Percentiles rank a stretch among this genome's conserved stretches.
These are phyloP conservation scores for Scheffersomyces amazonensis DNA, from an alignment of 805 yeast genomes.

Conservation along the genomic window DNA sequence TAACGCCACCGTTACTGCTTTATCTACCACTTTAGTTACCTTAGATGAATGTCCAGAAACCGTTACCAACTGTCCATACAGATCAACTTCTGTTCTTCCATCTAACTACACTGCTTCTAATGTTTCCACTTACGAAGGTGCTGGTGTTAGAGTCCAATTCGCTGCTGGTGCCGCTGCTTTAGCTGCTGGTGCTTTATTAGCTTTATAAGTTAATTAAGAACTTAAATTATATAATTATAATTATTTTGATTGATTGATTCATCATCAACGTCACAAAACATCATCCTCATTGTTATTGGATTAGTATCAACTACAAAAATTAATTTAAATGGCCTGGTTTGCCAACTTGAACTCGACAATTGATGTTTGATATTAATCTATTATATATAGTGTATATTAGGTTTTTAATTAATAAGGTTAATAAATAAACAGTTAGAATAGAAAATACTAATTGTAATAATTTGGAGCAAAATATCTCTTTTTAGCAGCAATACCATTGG, in stretches of 20 bases:
- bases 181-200: slow-evolving; percentile 54
- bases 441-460: background rate
- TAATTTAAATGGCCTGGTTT: background rate
- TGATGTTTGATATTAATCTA: background rate
- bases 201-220: slow-evolving; percentile 43
- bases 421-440: slow-evolving; percentile 1
- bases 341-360: background rate
- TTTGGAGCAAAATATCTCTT: no score
- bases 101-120: slow-evolving; percentile 24
- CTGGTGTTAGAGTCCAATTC: slow-evolving; percentile 26
- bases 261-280: no score
- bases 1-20: slow-evolving; percentile 30
- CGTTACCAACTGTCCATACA: slow-evolving; percentile 44
- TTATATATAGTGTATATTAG: slow-evolving; percentile 1
- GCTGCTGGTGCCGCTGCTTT: slow-evolving; percentile 48
- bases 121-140: slow-evolving; percentile 38
- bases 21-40: slow-evolving; percentile 38
- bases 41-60: slow-evolving; percentile 37
- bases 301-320: background rate
- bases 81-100: slow-evolving; percentile 17
- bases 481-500: no score
- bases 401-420: background rate
- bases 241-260: no score
- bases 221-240: no score
- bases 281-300: no score